Conservation (phyloP, 306 rosid genomes). For the Trifolium dubium region DNA sequence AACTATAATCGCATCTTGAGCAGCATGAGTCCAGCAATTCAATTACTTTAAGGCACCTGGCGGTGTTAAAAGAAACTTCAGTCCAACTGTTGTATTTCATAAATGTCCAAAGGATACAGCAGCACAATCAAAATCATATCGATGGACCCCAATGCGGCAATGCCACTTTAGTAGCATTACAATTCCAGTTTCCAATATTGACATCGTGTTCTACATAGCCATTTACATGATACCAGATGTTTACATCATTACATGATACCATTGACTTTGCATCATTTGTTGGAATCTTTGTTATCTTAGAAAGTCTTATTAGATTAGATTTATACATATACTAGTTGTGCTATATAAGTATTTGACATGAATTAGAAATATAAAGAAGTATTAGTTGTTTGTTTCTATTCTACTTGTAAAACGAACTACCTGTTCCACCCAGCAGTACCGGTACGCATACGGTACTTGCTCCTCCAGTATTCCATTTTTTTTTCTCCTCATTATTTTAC, state of each 20-base stretch:
- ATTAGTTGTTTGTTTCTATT: neutral
- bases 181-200: neutral
- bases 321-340: neutral
- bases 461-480: too few relatives aligned
- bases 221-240: neutral
- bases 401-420: too few relatives aligned
- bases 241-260: too few relatives aligned
- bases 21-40: constrained; percentile 78
- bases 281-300: neutral
- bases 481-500: too few relatives aligned
- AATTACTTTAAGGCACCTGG: constrained; percentile 74
- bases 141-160: too few relatives aligned
- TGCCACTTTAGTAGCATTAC: neutral
- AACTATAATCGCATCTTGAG: constrained; percentile 68
- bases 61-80: constrained; percentile 23
- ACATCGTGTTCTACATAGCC: neutral
- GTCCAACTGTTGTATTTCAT: neutral
- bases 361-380: neutral
- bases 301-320: neutral
- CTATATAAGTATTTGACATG: neutral
- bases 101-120: neutral
- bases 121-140: neutral
- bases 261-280: too few relatives aligned
- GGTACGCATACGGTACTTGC: too few relatives aligned
- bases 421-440: too few relatives aligned